Evolutionary conservation across 2,329 filamentous ascomycete species (phyloP), one percentile per base, ranked within the genome.

Genomic region (Clonostachys solani): DNA sequence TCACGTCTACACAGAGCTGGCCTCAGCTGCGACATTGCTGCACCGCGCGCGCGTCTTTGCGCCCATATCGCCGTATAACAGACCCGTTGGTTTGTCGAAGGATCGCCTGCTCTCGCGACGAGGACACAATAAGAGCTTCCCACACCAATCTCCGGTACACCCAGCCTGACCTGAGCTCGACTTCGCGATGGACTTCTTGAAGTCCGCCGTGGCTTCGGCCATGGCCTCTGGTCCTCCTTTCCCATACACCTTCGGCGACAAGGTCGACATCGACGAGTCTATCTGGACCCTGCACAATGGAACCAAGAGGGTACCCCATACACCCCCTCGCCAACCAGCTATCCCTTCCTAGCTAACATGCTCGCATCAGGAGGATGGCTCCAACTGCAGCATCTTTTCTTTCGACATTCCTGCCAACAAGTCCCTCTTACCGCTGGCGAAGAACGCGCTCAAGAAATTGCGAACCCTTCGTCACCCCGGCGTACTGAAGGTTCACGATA

Each of bases 241-340:
- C 62, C 91, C 91, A 5, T 97, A 96, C 65, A 86, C 81, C 43
- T 94, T 97, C 63, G 92, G 92, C 59, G 94, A 99, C 67, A 83
- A 87, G 64, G 87, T 97, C 50, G 92, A 97, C 64, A 77, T 94
- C 46, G 89, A 95, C 64, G 84, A 94, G 61, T 96, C 92, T 23
- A 92, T 97, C 59, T 99, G 94, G 92, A 89, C 87, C n/a, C 73
- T 99, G 49, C 86, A 94, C 69, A 96, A 97, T 69, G 94, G 90
- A 61, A 96, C 89, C 47, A 94, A 87, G 72, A 84, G 89, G 70
- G 92, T 94, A 78, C 53, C 15, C 37, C 17, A 36, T 13, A 13
- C 44, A 10, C 44, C 17, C 16, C 42, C n/a, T 23, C 15, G 13
- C 33, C 7, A 19, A 18, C 15, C 4, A 10, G n/a, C 44, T 40